A percentile compares a stretch with the other conserved stretches of the same genome.
These are phyloP conservation scores for Hypoxylon fuscum DNA, from an alignment of 495 filamentous ascomycete species.

Conservation along the genomic window DNA sequence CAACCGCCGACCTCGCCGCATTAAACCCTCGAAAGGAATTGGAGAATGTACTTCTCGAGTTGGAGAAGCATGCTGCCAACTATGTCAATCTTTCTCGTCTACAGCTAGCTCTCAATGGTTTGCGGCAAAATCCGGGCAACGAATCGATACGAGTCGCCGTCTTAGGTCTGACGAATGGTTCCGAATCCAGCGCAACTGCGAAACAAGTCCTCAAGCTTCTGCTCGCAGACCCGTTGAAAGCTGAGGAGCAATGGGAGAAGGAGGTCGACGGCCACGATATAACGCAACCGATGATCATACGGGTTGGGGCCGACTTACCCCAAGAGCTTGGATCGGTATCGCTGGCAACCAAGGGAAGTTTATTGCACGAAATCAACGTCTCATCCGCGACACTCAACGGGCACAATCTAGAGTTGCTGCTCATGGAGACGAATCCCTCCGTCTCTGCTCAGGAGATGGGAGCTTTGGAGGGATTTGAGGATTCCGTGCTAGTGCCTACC, in stretches of 20 bases:
- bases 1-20: not conserved
- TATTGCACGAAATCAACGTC: constrained; percentile 57
- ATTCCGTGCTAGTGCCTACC: constrained; percentile 75
- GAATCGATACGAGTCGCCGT: constrained; percentile 77
- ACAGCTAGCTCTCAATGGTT: constrained; percentile 79
- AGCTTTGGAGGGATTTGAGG: constrained; percentile 50
- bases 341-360: constrained; percentile 38
- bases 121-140: constrained; percentile 68
- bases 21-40: constrained; percentile 58
- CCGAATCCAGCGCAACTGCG: constrained; percentile 49
- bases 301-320: constrained; percentile 44
- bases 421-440: constrained; percentile 64
- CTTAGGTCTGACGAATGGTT: constrained; percentile 52
- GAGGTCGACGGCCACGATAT: constrained; percentile 61
- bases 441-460: constrained; percentile 50
- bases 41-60: constrained; percentile 65
- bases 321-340: constrained; percentile 34
- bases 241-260: constrained; percentile 74
- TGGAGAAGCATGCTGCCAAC: constrained; percentile 69
- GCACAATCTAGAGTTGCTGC: constrained; percentile 78
- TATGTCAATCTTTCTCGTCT: constrained; percentile 79
- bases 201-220: constrained; percentile 72
- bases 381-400: constrained; percentile 73
- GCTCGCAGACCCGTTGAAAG: constrained; percentile 78
- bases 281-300: constrained; percentile 55